Evolutionary conservation across 257 asterid genomes (phyloP).

Genomic region (Sherardia arvensis): DNA sequence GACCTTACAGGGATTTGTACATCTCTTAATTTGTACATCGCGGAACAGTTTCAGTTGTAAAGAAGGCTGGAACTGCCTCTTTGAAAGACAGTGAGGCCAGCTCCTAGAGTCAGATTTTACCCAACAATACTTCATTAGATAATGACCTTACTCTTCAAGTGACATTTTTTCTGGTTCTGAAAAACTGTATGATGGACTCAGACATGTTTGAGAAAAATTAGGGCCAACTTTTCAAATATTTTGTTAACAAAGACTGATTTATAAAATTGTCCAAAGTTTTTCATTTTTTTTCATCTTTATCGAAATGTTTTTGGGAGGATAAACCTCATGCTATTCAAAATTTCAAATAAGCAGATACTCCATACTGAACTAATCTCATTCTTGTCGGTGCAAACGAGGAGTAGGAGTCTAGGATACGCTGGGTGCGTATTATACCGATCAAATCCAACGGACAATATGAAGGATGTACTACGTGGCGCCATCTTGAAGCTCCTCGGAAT

Average conservation of each 20-base stretch:
- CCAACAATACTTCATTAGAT: neutral
- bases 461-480: neutral
- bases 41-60: constrained; percentile 2
- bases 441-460: neutral
- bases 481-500: neutral
- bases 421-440: neutral
- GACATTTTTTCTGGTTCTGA: neutral
- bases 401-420: neutral
- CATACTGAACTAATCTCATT: neutral
- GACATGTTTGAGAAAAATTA: no score
- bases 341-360: neutral
- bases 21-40: constrained; percentile 14
- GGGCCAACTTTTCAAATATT: no score
- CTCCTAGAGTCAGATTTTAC: neutral
- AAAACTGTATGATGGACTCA: no score
- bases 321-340: neutral
- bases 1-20: constrained; percentile 21
- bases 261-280: no score
- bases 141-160: neutral
- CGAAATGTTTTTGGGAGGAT: no score
- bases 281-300: no score
- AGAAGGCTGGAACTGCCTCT: neutral
- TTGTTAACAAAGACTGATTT: neutral
- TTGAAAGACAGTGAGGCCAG: neutral
- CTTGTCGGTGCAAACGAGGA: neutral